Evolutionary conservation across 2,329 filamentous ascomycete genomes (phyloP), one percentile per base, ranked within the genome.

Genomic region (Colletotrichum musae): DNA sequence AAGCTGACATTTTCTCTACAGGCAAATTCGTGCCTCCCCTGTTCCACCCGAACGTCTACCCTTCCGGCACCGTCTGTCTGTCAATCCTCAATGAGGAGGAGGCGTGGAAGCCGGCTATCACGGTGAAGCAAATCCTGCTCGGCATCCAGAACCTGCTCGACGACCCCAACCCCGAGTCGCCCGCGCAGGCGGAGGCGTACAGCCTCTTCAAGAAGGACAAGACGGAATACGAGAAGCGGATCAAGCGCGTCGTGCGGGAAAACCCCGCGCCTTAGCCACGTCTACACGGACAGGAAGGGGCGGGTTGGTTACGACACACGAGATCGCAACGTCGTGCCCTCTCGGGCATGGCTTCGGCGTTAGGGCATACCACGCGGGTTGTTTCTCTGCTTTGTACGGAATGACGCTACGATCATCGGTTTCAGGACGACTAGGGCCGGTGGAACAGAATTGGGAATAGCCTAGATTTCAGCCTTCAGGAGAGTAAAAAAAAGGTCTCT

Each of bases 61-160:
- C 96, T 0, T 98, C 95, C 0, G 97, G 96, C 74, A 99, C 96
- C 56, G 96, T 99, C 71, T 99, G 96, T 79, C 88, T 99, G 24
- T 97, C 94, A 32, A 99, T 99, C 74, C 84, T 99, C 73, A 99
- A 98, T 83, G 97, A 99, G 80, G 96, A 99, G 76, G 96, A 99
- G 80, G 95, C 93, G 6, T 99, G 97, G 96, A 97, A 97, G 81
- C 97, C 96, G 1, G 95, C 96, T 6, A 99, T 99, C 77, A 99
- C 96, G 0, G 94, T 99, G 80, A 98, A 98, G 83, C 94, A 98
- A 82, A 98, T 99, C 72, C 88, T 98, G 6, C 88, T 98, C 1
- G 96, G 96, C 57, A 97, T 99, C 67, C 96, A 99, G 81, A 95
- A 97, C 75, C 89, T 99, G 2, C 90, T 99, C 48, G 92, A 99